phyloP scores from a whole-genome alignment of 768 basidiomycete genomes.

The Amanita exitialis region DNA sequence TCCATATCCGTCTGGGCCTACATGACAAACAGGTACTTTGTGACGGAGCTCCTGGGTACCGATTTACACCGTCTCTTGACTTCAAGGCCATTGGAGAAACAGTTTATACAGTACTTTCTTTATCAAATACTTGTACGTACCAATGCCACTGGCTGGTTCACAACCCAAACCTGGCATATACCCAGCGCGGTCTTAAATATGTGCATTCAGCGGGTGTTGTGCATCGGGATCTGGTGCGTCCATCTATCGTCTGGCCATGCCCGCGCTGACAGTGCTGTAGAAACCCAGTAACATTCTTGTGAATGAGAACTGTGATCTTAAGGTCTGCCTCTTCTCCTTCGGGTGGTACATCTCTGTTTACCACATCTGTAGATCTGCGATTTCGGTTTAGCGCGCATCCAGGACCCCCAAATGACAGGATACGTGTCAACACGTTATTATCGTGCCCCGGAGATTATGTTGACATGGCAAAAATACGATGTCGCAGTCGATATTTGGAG shows the following conservation, averaged over 20 bases:
- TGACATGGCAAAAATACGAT: constrained; percentile 99
- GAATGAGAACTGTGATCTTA: constrained; percentile 99
- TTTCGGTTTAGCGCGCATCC: constrained; percentile 96
- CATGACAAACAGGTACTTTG: constrained; percentile 71
- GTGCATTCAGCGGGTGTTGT: constrained; percentile 99
- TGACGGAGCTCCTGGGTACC: constrained; percentile 95
- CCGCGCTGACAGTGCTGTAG: constrained; percentile 24
- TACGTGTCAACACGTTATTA: constrained; percentile 99
- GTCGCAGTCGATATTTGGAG: constrained; percentile 99
- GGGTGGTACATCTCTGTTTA: background rate
- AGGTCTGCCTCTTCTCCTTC: constrained; percentile 35
- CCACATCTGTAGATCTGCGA: constrained; percentile 74
- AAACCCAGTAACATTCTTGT: constrained; percentile 99
- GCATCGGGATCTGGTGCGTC: constrained; percentile 83
- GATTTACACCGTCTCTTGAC: constrained; percentile 96
- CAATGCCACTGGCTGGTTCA: background rate
- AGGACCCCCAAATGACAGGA: constrained; percentile 99
- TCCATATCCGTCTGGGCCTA: constrained; percentile 2
- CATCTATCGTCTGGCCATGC: background rate
- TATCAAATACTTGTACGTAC: constrained; percentile 89
- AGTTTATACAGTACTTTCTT: constrained; percentile 99
- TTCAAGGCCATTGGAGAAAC: constrained; percentile 95
- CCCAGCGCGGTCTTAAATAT: constrained; percentile 95
- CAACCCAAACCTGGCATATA: constrained; percentile 1
- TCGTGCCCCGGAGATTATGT: constrained; percentile 98